A percentile compares a stretch with the other conserved stretches of the same genome.
phyloP scores from a whole-genome alignment of 2,329 filamentous ascomycete genomes.

The Achaetomium macrosporum region DNA sequence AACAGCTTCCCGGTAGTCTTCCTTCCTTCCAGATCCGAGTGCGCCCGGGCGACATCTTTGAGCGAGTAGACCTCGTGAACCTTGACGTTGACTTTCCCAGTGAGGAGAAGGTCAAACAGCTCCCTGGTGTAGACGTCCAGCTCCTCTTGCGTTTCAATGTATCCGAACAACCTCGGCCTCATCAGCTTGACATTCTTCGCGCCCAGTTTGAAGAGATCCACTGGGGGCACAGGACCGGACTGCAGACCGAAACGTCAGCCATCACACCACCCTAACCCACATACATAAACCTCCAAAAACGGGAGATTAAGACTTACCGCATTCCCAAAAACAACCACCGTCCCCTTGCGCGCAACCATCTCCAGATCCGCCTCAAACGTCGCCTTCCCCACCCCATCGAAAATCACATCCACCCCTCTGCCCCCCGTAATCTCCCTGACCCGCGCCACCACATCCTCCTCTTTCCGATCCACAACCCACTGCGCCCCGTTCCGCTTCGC shows the following conservation, averaged over 20 bases:
- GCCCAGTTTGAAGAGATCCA: constrained; percentile 50
- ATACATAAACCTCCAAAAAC: background rate
- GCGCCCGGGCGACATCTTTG: constrained; percentile 64
- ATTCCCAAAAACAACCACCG: constrained; percentile 74
- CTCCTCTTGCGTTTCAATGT: constrained; percentile 64
- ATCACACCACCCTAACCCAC: background rate
- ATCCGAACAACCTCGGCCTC: constrained; percentile 68
- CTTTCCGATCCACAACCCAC: constrained; percentile 63
- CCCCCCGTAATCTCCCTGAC: constrained; percentile 66
- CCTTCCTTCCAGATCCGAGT: constrained; percentile 71
- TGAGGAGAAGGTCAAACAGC: constrained; percentile 65
- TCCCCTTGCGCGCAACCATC: constrained; percentile 70
- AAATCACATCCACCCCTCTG: constrained; percentile 69
- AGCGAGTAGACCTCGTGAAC: constrained; percentile 75
- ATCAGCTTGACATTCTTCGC: constrained; percentile 73
- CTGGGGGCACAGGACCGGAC: constrained; percentile 68
- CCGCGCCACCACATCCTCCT: constrained; percentile 51
- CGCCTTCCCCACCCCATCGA: constrained; percentile 77
- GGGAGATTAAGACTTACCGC: constrained; percentile 45
- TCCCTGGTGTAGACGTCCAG: constrained; percentile 63
- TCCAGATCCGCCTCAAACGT: constrained; percentile 78
- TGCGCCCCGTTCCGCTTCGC: constrained; percentile 66
- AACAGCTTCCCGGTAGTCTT: constrained; percentile 82
- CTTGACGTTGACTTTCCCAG: constrained; percentile 63
- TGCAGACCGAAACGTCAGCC: constrained; percentile 25